A percentile compares a stretch with the other conserved stretches of the same genome.
Evolutionary conservation across 805 yeast species (phyloP).

Genomic region (Nakazawaea sp.): DNA sequence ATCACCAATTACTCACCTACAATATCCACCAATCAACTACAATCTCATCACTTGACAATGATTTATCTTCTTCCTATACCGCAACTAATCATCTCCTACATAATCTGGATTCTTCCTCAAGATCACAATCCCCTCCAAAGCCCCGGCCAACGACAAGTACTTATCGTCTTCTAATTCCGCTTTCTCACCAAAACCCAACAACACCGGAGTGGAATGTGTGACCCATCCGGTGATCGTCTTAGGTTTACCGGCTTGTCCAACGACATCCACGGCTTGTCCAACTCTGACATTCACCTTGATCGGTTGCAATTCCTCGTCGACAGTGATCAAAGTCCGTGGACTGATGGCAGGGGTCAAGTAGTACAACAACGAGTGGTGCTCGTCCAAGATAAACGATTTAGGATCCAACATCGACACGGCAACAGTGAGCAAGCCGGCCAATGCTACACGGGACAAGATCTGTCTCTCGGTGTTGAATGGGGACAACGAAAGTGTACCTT

Average conservation of each 20-base stretch:
- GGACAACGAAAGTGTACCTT: slow-evolving; percentile 85
- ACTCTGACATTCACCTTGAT: slow-evolving; percentile 94
- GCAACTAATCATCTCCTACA: slow-evolving; percentile 57
- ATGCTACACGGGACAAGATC: slow-evolving; percentile 78
- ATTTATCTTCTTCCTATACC: too few species aligned
- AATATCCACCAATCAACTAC: too few species aligned
- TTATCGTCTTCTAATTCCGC: slow-evolving; percentile 96
- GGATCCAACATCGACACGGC: slow-evolving; percentile 84
- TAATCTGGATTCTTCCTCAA: slow-evolving; percentile 85
- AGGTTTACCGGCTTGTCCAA: slow-evolving; percentile 99
- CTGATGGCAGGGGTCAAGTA: slow-evolving; percentile 82
- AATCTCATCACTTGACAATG: too few species aligned
- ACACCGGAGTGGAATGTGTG: slow-evolving; percentile 95
- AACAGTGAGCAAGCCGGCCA: slow-evolving; percentile 84
- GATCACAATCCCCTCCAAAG: slow-evolving; percentile 90
- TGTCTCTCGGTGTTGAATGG: slow-evolving; percentile 89
- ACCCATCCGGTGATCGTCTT: slow-evolving; percentile 99
- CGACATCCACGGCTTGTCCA: slow-evolving; percentile 98
- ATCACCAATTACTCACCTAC: too few species aligned
- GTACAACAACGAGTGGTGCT: slow-evolving; percentile 65
- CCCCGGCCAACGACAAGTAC: slow-evolving; percentile 71
- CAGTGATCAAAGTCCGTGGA: slow-evolving; percentile 89
- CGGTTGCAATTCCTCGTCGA: slow-evolving; percentile 86
- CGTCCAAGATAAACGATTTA: slow-evolving; percentile 67
- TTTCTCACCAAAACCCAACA: slow-evolving; percentile 88